Percentiles rank a stretch among this genome's conserved stretches.
Conservation (phyloP, 768 basidiomycete genomes). For the Phallus indusiatus region DNA sequence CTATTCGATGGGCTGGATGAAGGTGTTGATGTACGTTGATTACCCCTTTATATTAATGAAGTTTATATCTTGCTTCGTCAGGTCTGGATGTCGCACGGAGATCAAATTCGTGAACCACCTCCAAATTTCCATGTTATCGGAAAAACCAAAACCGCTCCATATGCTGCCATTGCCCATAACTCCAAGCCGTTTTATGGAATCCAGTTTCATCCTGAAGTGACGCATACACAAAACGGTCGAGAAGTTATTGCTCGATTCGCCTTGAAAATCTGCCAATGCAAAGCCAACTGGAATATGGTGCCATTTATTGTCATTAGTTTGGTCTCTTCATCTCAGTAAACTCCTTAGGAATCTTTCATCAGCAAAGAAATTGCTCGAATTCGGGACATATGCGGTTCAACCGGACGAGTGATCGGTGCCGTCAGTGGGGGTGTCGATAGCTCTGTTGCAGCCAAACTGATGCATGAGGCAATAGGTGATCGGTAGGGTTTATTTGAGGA, state of each 20-base stretch:
- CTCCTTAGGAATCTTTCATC: constrained; percentile 83
- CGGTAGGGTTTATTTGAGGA: constrained; percentile 41
- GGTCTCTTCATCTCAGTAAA: neutral
- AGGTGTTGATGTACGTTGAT: constrained; percentile 17
- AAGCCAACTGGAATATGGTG: constrained; percentile 90
- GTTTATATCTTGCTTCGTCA: constrained; percentile 21
- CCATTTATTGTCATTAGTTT: constrained; percentile 11
- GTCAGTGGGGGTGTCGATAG: constrained; percentile 98
- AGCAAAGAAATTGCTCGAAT: constrained; percentile 94
- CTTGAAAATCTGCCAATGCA: constrained; percentile 73
- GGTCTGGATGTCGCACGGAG: constrained; percentile 99
- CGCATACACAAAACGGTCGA: constrained; percentile 83
- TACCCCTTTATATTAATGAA: neutral
- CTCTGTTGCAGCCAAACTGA: constrained; percentile 95
- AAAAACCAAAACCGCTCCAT: constrained; percentile 78
- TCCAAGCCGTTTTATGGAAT: constrained; percentile 88
- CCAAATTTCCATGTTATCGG: constrained; percentile 83
- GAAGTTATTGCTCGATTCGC: constrained; percentile 85
- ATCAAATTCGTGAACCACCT: constrained; percentile 79
- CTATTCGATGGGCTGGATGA: constrained; percentile 84
- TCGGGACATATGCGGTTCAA: constrained; percentile 86
- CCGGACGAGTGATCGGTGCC: constrained; percentile 94
- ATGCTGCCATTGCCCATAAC: constrained; percentile 87
- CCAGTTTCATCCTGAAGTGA: constrained; percentile 98
- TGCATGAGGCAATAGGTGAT: constrained; percentile 99